Evolutionary conservation across 2,329 filamentous ascomycete species (phyloP), one percentile per base, ranked within the genome.

Genomic region (Shiraia sp.): DNA sequence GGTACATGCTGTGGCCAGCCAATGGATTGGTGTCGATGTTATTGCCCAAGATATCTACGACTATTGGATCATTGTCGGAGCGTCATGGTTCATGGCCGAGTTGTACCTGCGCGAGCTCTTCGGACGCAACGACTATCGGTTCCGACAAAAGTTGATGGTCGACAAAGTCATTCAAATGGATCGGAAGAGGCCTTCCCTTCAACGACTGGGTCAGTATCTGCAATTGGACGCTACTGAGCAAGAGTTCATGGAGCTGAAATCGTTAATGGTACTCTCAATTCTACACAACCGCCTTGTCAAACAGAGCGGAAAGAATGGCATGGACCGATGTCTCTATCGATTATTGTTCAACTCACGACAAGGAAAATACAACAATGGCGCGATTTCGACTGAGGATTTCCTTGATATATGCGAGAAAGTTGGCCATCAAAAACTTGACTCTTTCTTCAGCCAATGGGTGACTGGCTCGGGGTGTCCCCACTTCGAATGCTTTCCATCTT

Each of bases 361-460:
- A 57, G 90, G 89, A 12, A 86, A 87, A 39, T 79, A 95, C 28
- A 70, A 75, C 15, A 85, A 88, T 49, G 81, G 81, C 33, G 77
- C 81, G n/a, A 77, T 96, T 10, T 83, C 87, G 13, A 85, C 83
- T 0, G 83, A 88, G 27, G 79, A 85, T 24, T 97, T 99, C 61
- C 83, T 90, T 36, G 85, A 83, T 42, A 81, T 85, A 0, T 95
- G 90, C 55, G 93, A 99, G 68, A 93, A 93, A 68, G 82, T 91
- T 26, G 89, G 89, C 10, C 89, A 93, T 59, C 86, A 87, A 46
- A 88, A 89, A 64, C 80, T 96, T 0, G 93, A 99, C 49, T 79
- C 82, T 1, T 97, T 99, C 66, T 97, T 95, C 79, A 83, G 85
- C 30, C 92, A 99, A 64, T 99, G 92, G 92, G 82, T 99, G 0